Evolutionary conservation across 2,329 filamentous ascomycete genomes (phyloP).

Genomic region (Diaporthe citri): DNA sequence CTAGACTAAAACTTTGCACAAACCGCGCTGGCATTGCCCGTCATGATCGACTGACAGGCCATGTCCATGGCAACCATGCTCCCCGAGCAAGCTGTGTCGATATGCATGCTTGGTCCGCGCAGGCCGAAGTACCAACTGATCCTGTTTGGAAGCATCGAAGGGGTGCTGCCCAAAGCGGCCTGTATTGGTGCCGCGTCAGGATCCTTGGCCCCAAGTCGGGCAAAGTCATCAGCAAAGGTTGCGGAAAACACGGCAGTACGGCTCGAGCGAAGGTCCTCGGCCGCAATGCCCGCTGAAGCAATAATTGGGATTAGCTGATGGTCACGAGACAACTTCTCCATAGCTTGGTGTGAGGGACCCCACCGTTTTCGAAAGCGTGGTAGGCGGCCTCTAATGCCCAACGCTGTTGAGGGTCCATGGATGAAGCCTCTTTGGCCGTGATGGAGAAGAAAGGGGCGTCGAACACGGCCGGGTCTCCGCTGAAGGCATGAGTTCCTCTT

Average conservation of each 20-base stretch:
- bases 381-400: slow-evolving; percentile 19
- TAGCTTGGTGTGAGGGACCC: too few species aligned
- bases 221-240: slow-evolving; percentile 47
- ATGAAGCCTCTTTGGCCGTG: slow-evolving; percentile 32
- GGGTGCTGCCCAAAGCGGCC: neutral
- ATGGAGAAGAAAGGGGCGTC: slow-evolving; percentile 57
- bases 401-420: slow-evolving; percentile 35
- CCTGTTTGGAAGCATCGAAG: slow-evolving; percentile 49
- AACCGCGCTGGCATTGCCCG: too few species aligned
- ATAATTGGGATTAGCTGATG: too few species aligned
- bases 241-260: slow-evolving; percentile 50
- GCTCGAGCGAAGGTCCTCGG: slow-evolving; percentile 46
- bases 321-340: too few species aligned
- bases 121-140: slow-evolving; percentile 57
- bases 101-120: slow-evolving; percentile 51
- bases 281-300: slow-evolving; percentile 44
- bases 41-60: neutral
- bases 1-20: neutral
- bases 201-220: slow-evolving; percentile 42
- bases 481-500: too few species aligned
- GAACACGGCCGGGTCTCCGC: slow-evolving; percentile 50
- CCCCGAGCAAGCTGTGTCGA: slow-evolving; percentile 55
- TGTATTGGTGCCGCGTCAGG: slow-evolving; percentile 39
- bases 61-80: neutral
- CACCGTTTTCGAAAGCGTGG: slow-evolving; percentile 33